Evolutionary conservation across 2,329 filamentous ascomycete species (phyloP), one percentile per base, ranked within the genome.

Genomic region (Stemphylium vesicarium): DNA sequence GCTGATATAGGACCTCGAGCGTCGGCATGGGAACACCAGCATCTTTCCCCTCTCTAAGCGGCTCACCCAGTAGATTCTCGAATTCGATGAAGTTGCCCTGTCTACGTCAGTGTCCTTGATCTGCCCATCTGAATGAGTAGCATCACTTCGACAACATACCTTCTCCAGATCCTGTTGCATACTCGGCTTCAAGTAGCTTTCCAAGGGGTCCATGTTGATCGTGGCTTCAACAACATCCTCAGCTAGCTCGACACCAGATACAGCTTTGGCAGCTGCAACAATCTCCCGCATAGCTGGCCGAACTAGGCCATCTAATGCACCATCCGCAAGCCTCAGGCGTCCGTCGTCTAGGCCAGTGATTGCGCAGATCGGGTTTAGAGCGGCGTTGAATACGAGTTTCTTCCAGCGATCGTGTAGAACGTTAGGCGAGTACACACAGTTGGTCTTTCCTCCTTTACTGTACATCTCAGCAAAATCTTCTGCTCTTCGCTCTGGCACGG

Each of bases 51-150:
- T 82, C 83, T 2, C 80, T 72, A 40, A 86, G 56, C n/a, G 83
- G 82, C 71, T 85, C 84, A 1, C 83, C 83, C 3, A 85, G 68
- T 32, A 86, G 77, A 57, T 81, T 84, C 65, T 86, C 83, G 42
- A 80, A 78, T 66, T 87, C 84, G 54, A 83, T 81, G 47, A 78
- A 82, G 62, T 84, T 85, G 13, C 82, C 80, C 79, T 79, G 20
- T 16, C 32, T 7, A 8, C 11, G 3, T 51, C 15, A 45, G 54
- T 29, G 36, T 44, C 4, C 10, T 24, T 29, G 22, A 2, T 16
- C 16, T 33, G 32, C n/a, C 4, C 20, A 40, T 7, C 7, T 33
- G 4, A 32, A 40, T 11, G 6, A 46, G 22, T 5, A 4, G 15
- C 26, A 22, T 8, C 15, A 9, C 40, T 22, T 4, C 11, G 11